phyloP scores from a whole-genome alignment of 2,329 filamentous ascomycete genomes.

The Neophaeococcomyces mojaviensis region DNA sequence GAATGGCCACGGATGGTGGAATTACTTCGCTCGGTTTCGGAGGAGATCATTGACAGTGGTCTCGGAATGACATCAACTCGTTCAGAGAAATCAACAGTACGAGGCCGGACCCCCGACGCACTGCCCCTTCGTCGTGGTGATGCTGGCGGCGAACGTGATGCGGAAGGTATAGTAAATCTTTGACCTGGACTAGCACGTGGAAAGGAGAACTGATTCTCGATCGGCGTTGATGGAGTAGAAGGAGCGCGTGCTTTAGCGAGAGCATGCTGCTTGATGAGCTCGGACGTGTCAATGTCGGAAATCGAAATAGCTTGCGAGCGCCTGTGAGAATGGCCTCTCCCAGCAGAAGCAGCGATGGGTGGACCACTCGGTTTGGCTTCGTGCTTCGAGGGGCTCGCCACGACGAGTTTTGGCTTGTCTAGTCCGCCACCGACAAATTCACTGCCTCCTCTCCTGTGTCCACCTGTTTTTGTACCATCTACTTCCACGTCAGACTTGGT shows the following conservation, averaged over 20 bases:
- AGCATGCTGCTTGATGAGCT: constrained; percentile 57
- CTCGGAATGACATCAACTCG: constrained; percentile 75
- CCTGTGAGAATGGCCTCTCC: constrained; percentile 69
- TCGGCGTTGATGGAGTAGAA: constrained; percentile 45
- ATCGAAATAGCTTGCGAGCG: constrained; percentile 75
- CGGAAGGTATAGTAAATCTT: constrained; percentile 7
- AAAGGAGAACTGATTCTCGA: constrained; percentile 3
- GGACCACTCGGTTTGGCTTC: constrained; percentile 29
- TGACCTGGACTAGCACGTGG: constrained; percentile 3
- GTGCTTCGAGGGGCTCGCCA: constrained; percentile 30
- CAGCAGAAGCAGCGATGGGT: constrained; percentile 43
- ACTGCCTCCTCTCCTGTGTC: constrained; percentile 70
- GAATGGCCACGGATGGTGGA: constrained; percentile 64
- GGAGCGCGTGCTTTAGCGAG: constrained; percentile 47
- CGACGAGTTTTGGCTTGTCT: constrained; percentile 34
- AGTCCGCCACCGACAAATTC: constrained; percentile 68
- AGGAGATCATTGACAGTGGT: constrained; percentile 75
- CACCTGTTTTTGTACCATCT: constrained; percentile 24
- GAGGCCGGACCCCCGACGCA: constrained; percentile 37
- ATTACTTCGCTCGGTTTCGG: constrained; percentile 70
- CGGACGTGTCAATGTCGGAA: constrained; percentile 60
- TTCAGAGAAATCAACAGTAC: constrained; percentile 72
- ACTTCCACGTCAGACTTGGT: constrained; percentile 15
- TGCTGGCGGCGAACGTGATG: constrained; percentile 15
- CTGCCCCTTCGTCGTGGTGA: constrained; percentile 26